Percentiles rank a stretch among this genome's conserved stretches.
Conservation (phyloP, 2,329 filamentous ascomycete genomes). For the Aspergillus novofumigatus region DNA sequence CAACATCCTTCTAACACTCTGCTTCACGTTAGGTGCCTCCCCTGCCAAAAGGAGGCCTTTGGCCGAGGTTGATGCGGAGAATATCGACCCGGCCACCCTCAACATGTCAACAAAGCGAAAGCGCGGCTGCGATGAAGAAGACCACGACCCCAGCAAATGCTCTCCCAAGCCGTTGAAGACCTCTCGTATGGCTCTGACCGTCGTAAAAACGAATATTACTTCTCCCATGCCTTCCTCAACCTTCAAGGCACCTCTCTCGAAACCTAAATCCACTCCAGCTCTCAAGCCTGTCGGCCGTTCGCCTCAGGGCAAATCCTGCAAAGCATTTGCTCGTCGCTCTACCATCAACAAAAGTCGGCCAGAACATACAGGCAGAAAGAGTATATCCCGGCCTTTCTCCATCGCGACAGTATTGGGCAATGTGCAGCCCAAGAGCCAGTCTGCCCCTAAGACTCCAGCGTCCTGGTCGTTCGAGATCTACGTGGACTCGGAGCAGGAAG, state of each 20-base stretch:
- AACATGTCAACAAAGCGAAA: constrained; percentile 48
- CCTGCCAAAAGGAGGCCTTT: constrained; percentile 15
- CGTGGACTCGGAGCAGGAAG: constrained; percentile 84
- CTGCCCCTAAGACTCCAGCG: constrained; percentile 43
- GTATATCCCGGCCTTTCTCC: constrained; percentile 64
- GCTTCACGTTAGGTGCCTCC: constrained; percentile 8
- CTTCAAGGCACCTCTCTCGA: constrained; percentile 29
- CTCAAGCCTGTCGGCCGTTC: constrained; percentile 76
- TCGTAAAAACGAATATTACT: constrained; percentile 17
- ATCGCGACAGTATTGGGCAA: constrained; percentile 68
- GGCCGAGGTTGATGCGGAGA: constrained; percentile 50
- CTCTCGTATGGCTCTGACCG: constrained; percentile 35
- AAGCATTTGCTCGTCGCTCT: constrained; percentile 65
- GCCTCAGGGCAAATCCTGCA: constrained; percentile 66
- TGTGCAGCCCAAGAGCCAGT: constrained; percentile 49
- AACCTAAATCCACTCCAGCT: constrained; percentile 50
- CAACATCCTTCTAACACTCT: constrained; percentile 5
- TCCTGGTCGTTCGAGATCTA: constrained; percentile 91
- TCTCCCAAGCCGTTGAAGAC: constrained; percentile 50
- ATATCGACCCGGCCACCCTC: constrained; percentile 52
- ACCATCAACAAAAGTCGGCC: constrained; percentile 63
- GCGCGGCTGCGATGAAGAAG: constrained; percentile 29
- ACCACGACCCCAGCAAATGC: constrained; percentile 27
- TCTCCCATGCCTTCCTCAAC: constrained; percentile 22
- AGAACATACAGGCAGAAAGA: constrained; percentile 55